Evolutionary conservation across 495 filamentous ascomycete species (phyloP).

Genomic region (Tuber melanosporum): DNA sequence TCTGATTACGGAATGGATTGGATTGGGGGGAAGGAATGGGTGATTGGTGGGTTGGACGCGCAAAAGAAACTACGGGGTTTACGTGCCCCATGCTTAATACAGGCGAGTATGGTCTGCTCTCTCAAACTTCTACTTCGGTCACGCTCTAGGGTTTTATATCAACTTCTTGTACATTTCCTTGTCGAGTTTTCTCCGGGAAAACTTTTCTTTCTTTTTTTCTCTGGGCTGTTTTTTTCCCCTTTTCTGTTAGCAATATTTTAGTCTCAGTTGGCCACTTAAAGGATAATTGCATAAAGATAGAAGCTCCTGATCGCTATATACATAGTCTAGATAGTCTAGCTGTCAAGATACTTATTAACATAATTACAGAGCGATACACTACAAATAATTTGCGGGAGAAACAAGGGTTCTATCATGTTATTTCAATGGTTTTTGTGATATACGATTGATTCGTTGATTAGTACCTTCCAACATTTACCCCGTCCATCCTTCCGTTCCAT

Average conservation of each 20-base stretch:
- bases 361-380: neutral
- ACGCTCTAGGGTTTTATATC: conserved; percentile 27
- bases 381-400: neutral
- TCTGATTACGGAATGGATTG: conserved; percentile 37
- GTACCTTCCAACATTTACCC: neutral
- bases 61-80: conserved; percentile 8
- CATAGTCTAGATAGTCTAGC: neutral
- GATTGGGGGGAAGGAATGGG: neutral
- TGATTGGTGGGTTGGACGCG: conserved; percentile 10
- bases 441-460: neutral
- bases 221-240: conserved; percentile 8
- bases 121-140: conserved; percentile 36
- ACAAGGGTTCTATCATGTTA: neutral
- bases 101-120: conserved; percentile 14
- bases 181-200: conserved; percentile 16
- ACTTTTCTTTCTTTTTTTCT: no score
- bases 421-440: conserved; percentile 7
- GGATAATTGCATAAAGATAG: conserved; percentile 16
- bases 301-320: conserved; percentile 1
- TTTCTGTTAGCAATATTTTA: conserved; percentile 1
- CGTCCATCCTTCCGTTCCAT: neutral
- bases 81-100: conserved; percentile 23
- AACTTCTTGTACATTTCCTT: conserved; percentile 17
- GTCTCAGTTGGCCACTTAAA: neutral
- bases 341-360: neutral